Percentiles rank a stretch among this genome's conserved stretches.
phyloP scores from a whole-genome alignment of 371 early-diverging fungal genomes.

The Lichtheimia ramosa region DNA sequence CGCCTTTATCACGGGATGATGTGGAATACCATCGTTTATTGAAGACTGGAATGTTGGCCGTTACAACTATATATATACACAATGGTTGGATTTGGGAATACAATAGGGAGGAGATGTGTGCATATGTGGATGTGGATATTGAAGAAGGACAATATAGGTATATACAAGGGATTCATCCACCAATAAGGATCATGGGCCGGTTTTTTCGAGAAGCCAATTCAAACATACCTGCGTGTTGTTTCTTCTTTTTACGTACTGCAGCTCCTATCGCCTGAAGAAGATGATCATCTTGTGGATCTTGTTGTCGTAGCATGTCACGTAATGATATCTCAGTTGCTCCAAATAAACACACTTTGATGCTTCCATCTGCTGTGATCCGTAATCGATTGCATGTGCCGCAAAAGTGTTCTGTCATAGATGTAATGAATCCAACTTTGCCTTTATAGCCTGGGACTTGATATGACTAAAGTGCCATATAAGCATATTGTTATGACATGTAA shows the following conservation, averaged over 20 bases:
- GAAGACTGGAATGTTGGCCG: background rate
- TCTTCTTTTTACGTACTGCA: conserved; percentile 87
- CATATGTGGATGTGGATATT: background rate
- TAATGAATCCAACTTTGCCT: conserved; percentile 92
- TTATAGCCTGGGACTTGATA: conserved; percentile 73
- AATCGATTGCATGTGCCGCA: conserved; percentile 92
- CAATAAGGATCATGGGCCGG: conserved; percentile 94
- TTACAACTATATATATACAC: background rate
- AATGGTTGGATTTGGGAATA: background rate
- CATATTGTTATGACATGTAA: too few species aligned
- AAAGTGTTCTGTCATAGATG: conserved; percentile 95
- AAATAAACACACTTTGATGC: conserved; percentile 91
- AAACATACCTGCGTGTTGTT: conserved; percentile 90
- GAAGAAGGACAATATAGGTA: background rate
- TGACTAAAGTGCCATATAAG: too few species aligned
- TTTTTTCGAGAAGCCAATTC: conserved; percentile 81
- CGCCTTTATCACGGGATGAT: background rate
- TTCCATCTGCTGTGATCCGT: conserved; percentile 93
- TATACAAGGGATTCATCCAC: conserved; percentile 59
- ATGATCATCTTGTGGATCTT: conserved; percentile 59
- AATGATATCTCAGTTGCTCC: conserved; percentile 87
- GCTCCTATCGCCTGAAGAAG: conserved; percentile 65
- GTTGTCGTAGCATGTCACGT: conserved; percentile 75
- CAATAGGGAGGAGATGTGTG: background rate
- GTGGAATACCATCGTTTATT: background rate